Evolutionary conservation across 2,329 filamentous ascomycete genomes (phyloP), one percentile per base, ranked within the genome.

Genomic region (Microcyclosporella mali): DNA sequence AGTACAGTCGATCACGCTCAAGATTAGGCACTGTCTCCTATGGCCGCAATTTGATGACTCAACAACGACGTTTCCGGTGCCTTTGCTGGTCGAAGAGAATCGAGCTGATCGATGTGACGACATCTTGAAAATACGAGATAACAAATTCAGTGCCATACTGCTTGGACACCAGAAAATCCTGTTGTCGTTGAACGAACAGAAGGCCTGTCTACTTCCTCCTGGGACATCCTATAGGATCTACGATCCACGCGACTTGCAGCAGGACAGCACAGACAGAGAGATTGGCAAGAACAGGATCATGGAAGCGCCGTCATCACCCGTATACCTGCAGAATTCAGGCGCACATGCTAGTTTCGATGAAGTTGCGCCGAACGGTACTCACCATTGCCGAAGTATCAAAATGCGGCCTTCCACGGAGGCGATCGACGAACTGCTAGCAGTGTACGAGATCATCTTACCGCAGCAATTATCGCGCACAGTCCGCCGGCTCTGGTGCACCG

Each of bases 381-480:
- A 54, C 33, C 59, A 65, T 36, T 56, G 60, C 15, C 37, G 60
- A 10, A 47, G 52, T 33, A 29, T 66, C 9, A 48, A 52, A 25
- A 37, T 64, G 1, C 44, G 45, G 18, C 59, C 63, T 10, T 38
- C 40, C 4, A 45, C 57, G n/a, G 18, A 38, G 1, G 19, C 45
- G 7, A 43, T 63, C 3, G 42, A 52, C 6, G 40, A 44, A 11
- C 38, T 63, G 15, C 40, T 66, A 14, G 37, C 51, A 11, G 31
- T 60, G 3, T 62, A 58, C 38, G 50, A 57, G 18, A 28, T 51
- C 3, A 47, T 64, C 7, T 47, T 66, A 16, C 55, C 55, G 7
- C 40, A 46, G 12, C 39, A 43, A 14, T 43, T 57, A 21, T 53
- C 55, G n/a, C 37, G 49, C 14, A 31, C 39, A 3, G 37, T 63